Evolutionary conservation across 257 asterid genomes (phyloP).

Genomic region (Salvia miltiorrhiza): DNA sequence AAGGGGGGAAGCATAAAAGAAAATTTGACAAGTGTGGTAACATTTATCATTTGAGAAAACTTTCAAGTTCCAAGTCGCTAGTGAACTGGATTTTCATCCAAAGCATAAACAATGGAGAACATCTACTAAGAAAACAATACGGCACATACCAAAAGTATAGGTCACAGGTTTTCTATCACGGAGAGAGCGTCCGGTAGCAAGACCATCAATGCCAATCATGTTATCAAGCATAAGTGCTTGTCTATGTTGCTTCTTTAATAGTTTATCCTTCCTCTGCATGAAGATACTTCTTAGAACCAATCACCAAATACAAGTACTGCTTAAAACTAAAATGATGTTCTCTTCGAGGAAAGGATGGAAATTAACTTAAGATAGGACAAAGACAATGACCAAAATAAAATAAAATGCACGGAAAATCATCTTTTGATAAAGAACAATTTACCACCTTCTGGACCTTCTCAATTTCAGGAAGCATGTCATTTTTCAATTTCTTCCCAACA

Average conservation of each 20-base stretch:
- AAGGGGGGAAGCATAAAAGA: too few relatives aligned
- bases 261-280: constrained; percentile 82
- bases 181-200: constrained; percentile 77
- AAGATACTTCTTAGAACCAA: constrained; percentile 22
- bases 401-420: constrained; percentile 11
- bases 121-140: background rate
- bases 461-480: constrained; percentile 84
- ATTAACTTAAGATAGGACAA: background rate
- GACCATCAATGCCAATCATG: constrained; percentile 70
- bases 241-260: constrained; percentile 88
- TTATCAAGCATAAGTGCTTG: constrained; percentile 89
- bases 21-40: too few relatives aligned
- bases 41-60: too few relatives aligned
- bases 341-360: background rate
- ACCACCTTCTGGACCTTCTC: constrained; percentile 95
- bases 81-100: background rate
- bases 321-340: background rate
- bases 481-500: constrained; percentile 89
- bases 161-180: constrained; percentile 95
- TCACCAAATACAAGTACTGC: constrained; percentile 8
- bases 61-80: too few relatives aligned
- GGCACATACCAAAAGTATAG: constrained; percentile 76
- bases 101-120: constrained; percentile 5
- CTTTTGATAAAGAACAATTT: constrained; percentile 16
- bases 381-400: constrained; percentile 4